These are phyloP conservation scores for Barnettozyma siamensis DNA, from an alignment of 805 yeast species.

Conservation along the genomic window DNA sequence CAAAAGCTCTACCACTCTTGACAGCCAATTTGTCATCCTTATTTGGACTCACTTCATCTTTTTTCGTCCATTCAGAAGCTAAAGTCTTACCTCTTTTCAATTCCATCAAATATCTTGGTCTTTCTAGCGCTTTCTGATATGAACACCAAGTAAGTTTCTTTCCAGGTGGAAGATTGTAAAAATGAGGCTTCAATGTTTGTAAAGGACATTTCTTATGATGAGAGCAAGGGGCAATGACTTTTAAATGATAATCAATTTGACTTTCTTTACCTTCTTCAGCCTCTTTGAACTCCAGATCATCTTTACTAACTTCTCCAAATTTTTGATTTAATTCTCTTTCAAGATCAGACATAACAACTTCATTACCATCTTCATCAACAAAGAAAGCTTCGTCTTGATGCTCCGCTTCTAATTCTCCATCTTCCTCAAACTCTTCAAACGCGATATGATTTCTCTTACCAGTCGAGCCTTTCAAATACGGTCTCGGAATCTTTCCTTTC, in stretches of 20 bases:
- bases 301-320: slow-evolving; percentile 37
- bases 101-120: slow-evolving; percentile 80
- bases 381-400: slow-evolving; percentile 18
- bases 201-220: slow-evolving; percentile 86
- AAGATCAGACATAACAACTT: slow-evolving; percentile 1
- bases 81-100: slow-evolving; percentile 75
- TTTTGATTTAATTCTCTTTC: slow-evolving; percentile 30
- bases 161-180: slow-evolving; percentile 51
- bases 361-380: slow-evolving; percentile 17
- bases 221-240: slow-evolving; percentile 82
- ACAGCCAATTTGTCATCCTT: slow-evolving; percentile 43
- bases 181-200: slow-evolving; percentile 69
- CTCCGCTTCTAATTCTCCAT: slow-evolving; percentile 14
- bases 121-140: slow-evolving; percentile 59
- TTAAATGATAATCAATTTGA: slow-evolving; percentile 40
- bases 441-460: slow-evolving; percentile 16
- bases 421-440: slow-evolving; percentile 15
- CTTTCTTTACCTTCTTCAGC: slow-evolving; percentile 2
- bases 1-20: slow-evolving; percentile 68
- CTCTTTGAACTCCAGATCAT: slow-evolving; percentile 36
- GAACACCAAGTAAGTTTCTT: slow-evolving; percentile 68
- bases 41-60: slow-evolving; percentile 32
- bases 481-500: slow-evolving; percentile 61
- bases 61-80: slow-evolving; percentile 64
- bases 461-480: slow-evolving; percentile 50